A percentile compares a stretch with the other conserved stretches of the same genome.
Conservation (phyloP, 2,329 filamentous ascomycete species). For the Periconia digitata region DNA sequence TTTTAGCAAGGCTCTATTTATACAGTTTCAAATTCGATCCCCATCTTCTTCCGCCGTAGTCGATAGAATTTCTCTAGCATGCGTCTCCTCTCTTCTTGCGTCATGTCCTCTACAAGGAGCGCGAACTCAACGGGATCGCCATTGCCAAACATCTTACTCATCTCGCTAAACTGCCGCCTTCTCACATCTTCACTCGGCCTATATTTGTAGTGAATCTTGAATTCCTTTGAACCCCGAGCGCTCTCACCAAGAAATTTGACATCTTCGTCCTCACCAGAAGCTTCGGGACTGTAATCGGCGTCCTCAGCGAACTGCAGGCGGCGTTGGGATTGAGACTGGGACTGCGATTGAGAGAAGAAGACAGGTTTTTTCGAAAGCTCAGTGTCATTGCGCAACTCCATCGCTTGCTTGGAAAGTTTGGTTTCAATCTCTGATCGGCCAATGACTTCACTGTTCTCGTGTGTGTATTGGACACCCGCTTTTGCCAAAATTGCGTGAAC, state of each 20-base stretch:
- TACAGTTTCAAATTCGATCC: conserved; percentile 6
- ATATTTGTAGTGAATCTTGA: conserved; percentile 61
- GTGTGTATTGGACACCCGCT: conserved; percentile 91
- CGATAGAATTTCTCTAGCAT: conserved; percentile 81
- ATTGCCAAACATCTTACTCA: conserved; percentile 80
- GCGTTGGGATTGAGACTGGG: conserved; percentile 16
- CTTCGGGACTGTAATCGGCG: conserved; percentile 12
- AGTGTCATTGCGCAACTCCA: conserved; percentile 58
- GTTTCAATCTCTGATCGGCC: conserved; percentile 92
- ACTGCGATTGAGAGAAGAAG: conserved; percentile 53
- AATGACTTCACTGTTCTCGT: conserved; percentile 94
- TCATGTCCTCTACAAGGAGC: conserved; percentile 86
- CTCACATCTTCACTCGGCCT: conserved; percentile 74
- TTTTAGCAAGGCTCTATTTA: too few species aligned
- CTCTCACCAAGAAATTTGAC: conserved; percentile 11
- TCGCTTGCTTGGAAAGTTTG: conserved; percentile 75
- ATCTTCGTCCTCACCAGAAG: conserved; percentile 18
- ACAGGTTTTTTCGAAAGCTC: conserved; percentile 57
- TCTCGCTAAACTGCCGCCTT: conserved; percentile 83
- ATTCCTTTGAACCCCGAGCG: conserved; percentile 29
- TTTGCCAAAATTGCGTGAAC: conserved; percentile 85
- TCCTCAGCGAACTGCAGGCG: conserved; percentile 19
- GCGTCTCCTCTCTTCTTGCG: conserved; percentile 75
- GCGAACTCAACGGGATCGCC: conserved; percentile 80
- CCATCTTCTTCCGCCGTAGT: conserved; percentile 57